Base-by-base conservation (phyloP, 768 basidiomycete species). In the Floccularia luteovirens region DNA sequence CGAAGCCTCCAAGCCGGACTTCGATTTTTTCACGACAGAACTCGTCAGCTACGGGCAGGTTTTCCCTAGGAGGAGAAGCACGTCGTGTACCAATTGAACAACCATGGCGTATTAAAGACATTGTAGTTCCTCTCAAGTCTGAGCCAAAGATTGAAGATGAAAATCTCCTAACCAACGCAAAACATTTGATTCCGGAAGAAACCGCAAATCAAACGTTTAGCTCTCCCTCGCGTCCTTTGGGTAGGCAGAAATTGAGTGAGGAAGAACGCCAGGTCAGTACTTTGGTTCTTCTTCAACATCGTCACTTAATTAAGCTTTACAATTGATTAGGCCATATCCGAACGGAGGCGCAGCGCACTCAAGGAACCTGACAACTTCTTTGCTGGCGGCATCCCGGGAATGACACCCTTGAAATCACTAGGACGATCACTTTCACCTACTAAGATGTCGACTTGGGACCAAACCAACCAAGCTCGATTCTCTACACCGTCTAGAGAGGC, bases 281-380 rank as follows among this genome's bases (percentile, higher is more conserved):
- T n/a, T n/a, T n/a, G n/a, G n/a, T n/a, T n/a, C n/a, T n/a, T n/a
- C n/a, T n/a, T n/a, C n/a, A n/a, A n/a, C n/a, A n/a, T n/a, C n/a
- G n/a, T n/a, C n/a, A 28, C 44, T 32, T 31, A 16, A 22, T 32
- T 33, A 4, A 12, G 38, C n/a, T 22, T 21, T 36, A 32, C 24
- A 7, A 24, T 1, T 34, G 32, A 34, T 17, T 41, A 75, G 68
- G 79, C 77, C 0, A 82, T 84, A 30, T 70, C 72, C 46, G 79
- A 80, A 39, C 70, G 82, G 6, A 60, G 81, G 19, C 65, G 71
- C 7, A 81, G 78, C 39, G 81, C 80, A 0, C 52, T 81, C 27
- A 62, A 58, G 2, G 57, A 64, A 59, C 66, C 46, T 53, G 75
- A 43, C 61, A 70, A 54, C 39, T 75, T 74, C 51, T 78, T 74